These are phyloP conservation scores for Chrysosphaeria jannelii DNA, from an alignment of 2,329 filamentous ascomycete species.

Conservation along the genomic window DNA sequence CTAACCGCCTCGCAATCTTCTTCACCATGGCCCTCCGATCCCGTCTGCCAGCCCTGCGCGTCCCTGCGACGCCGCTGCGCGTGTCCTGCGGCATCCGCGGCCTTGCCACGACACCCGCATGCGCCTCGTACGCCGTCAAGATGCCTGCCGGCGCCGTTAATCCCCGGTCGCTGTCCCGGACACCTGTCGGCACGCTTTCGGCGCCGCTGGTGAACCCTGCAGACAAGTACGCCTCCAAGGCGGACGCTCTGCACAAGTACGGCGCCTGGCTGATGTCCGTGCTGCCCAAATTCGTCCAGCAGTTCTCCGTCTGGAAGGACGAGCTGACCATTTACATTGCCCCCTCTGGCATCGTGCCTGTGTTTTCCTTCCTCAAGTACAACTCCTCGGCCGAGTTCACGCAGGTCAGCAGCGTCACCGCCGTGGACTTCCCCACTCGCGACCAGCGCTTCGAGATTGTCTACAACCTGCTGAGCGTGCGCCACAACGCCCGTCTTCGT, in stretches of 20 bases:
- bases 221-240: constrained; percentile 74
- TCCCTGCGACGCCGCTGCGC: no score
- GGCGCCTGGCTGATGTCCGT: constrained; percentile 92
- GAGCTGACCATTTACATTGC: constrained; percentile 86
- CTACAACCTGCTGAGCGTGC: constrained; percentile 86
- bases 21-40: no score
- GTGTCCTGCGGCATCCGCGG: no score
- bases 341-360: constrained; percentile 63
- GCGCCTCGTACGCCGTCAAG: constrained; percentile 21
- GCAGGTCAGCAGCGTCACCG: constrained; percentile 72
- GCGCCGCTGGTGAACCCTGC: constrained; percentile 65
- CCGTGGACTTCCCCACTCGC: constrained; percentile 82
- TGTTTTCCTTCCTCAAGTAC: constrained; percentile 85
- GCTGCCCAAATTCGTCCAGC: constrained; percentile 91
- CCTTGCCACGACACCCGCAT: no score
- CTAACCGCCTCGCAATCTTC: no score
- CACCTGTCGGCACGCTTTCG: constrained; percentile 31
- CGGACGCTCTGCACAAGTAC: constrained; percentile 72
- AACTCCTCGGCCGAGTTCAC: constrained; percentile 96
- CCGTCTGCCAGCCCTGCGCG: no score
- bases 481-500: constrained; percentile 85
- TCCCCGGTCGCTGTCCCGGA: constrained; percentile 31
- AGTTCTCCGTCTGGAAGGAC: constrained; percentile 99
- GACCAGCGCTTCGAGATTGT: constrained; percentile 93
- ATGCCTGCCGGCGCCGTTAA: constrained; percentile 32